These are phyloP conservation scores for Phytophthora aleatoria DNA, from an alignment of 352 stramenopile genomes.

Conservation along the genomic window DNA sequence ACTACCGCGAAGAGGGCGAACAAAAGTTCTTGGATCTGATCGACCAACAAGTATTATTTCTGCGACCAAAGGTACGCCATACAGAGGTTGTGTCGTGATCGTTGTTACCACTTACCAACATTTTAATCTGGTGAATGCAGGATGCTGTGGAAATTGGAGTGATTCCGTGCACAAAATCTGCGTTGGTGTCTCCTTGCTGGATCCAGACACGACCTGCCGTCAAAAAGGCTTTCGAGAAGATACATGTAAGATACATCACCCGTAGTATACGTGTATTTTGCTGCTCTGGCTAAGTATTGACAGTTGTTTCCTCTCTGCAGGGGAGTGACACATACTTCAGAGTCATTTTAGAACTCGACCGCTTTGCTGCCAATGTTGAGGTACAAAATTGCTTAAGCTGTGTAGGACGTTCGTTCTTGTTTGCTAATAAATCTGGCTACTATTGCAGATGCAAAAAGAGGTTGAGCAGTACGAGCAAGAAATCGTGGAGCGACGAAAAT, in stretches of 20 bases:
- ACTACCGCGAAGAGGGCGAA: conserved; percentile 58
- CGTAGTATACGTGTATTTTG: neutral
- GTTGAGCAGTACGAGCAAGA: conserved; percentile 64
- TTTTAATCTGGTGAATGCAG: conserved; percentile 22
- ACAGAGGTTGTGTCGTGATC: neutral
- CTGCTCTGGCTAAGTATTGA: conserved; percentile 3
- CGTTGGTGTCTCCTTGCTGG: conserved; percentile 67
- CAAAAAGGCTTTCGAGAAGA: conserved; percentile 65
- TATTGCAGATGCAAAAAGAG: conserved; percentile 53
- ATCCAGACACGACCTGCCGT: conserved; percentile 62
- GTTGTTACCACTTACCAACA: neutral
- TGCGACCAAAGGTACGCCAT: conserved; percentile 64
- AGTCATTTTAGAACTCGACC: conserved; percentile 67
- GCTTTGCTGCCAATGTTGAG: conserved; percentile 59
- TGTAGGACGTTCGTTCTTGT: neutral
- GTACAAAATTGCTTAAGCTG: conserved; percentile 23
- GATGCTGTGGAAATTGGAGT: conserved; percentile 74
- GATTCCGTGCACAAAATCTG: conserved; percentile 54
- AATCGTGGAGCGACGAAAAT: conserved; percentile 46
- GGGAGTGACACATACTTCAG: conserved; percentile 61
- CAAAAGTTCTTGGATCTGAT: conserved; percentile 71
- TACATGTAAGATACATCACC: conserved; percentile 46
- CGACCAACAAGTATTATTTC: conserved; percentile 51
- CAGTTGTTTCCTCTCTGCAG: conserved; percentile 27
- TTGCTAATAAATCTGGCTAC: neutral